Base-by-base conservation (phyloP, 2,329 filamentous ascomycete genomes). In the Diaporthe australafricana region DNA sequence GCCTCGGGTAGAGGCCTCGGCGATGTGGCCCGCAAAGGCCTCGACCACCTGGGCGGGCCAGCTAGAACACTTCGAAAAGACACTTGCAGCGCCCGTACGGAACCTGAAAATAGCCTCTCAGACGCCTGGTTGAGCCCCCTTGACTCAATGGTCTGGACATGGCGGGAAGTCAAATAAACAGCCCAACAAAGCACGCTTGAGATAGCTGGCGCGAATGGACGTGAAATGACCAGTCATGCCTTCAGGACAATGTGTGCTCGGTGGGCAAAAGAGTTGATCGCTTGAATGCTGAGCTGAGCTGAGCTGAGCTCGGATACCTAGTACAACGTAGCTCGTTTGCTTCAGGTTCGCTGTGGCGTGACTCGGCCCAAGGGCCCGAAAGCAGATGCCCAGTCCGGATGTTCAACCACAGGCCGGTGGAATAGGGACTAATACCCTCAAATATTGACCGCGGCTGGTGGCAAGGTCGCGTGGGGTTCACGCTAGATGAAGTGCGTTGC, bases 111-210 rank as follows among this genome's bases (percentile, higher is more conserved):
- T 50, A 65, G 38, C 42, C 42, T 65, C 30, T 38, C 60, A 50
- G n/a, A 50, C 60, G 60, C 30, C 42, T 48, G 30, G 5, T 20
- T 48, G 42, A 48, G 8, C 16, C 57, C 57, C 42, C 57, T 63
- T 63, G 57, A 63, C 60, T 48, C 60, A 48, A 35, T 63, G 60
- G 60, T 48, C 60, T 48, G 14, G 60, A 63, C 60, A 32, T 63
- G 25, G 60, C 60, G 60, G 42, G 60, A 63, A 63, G 60, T 48
- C 27, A 63, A 63, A 63, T 63, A 17, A 27, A 48, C 48, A 12
- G 42, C 60, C 9, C 42, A 6, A 63, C 56, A 22, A 60, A 27
- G 22, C 38, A 5, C 14, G 17, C 38, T 40, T 42, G 22, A 5
- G 35, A 32, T n/a, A 57, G 55, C 22, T 40, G 17, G 22, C 27